Conservation (phyloP, 495 filamentous ascomycete species). For the Aspergillus panamensis region DNA sequence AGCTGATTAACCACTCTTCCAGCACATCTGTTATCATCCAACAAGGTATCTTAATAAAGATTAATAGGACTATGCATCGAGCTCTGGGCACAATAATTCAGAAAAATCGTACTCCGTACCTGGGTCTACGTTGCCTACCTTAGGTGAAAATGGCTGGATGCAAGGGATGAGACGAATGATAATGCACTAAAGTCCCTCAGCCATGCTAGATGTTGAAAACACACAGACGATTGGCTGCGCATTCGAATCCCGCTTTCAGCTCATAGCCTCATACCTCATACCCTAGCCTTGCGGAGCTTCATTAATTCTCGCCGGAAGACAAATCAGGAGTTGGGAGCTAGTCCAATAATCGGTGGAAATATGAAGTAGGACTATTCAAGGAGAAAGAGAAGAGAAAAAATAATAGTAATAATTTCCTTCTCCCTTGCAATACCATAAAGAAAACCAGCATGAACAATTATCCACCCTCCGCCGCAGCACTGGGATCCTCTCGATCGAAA, state of each 20-base stretch:
- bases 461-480: background rate
- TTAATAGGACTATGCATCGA: background rate
- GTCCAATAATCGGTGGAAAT: background rate
- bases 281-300: background rate
- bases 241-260: background rate
- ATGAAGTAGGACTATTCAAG: background rate
- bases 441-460: background rate
- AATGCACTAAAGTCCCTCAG: too few relatives aligned
- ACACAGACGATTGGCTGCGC: background rate
- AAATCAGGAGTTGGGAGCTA: background rate
- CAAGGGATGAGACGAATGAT: too few relatives aligned
- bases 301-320: background rate
- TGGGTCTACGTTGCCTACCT: too few relatives aligned
- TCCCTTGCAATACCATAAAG: background rate
- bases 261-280: too few relatives aligned
- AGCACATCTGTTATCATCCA: background rate
- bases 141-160: too few relatives aligned
- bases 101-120: too few relatives aligned
- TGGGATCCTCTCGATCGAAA: background rate
- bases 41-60: background rate
- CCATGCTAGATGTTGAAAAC: too few relatives aligned
- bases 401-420: background rate
- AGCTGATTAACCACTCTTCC: background rate
- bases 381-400: background rate
- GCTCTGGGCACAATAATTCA: background rate